A percentile compares a stretch with the other conserved stretches of the same genome.
phyloP scores from a whole-genome alignment of 495 filamentous ascomycete species.

The Talaromyces liani region DNA sequence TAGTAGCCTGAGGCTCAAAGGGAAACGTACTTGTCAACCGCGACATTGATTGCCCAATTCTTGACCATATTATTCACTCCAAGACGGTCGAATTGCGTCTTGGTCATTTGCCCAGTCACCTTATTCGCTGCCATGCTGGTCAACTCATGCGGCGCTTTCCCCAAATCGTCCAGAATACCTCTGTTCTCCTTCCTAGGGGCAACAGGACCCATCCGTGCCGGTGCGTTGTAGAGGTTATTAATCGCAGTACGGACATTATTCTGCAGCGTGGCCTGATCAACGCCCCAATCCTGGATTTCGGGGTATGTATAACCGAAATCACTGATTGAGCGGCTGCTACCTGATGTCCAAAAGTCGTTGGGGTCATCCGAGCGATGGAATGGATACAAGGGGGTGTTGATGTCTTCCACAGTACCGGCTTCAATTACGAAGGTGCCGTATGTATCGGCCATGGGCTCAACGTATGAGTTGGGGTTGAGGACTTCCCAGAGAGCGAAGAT shows the following conservation, averaged over 20 bases:
- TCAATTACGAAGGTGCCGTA: slow-evolving; percentile 16
- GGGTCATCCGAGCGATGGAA: slow-evolving; percentile 24
- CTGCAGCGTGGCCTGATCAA: slow-evolving; percentile 15
- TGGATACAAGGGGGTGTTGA: slow-evolving; percentile 18
- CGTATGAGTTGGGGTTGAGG: slow-evolving; percentile 22
- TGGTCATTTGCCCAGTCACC: slow-evolving; percentile 3
- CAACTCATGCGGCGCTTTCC: neutral
- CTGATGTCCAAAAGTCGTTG: slow-evolving; percentile 22
- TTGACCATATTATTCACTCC: slow-evolving; percentile 10
- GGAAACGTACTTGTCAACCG: slow-evolving; percentile 5
- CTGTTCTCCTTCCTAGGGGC: neutral
- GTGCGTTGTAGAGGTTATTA: slow-evolving; percentile 25
- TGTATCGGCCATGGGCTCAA: slow-evolving; percentile 14
- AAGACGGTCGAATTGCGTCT: neutral
- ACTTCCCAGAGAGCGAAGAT: slow-evolving; percentile 32
- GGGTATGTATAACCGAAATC: slow-evolving; percentile 43
- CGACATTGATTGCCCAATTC: slow-evolving; percentile 10
- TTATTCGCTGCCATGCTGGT: neutral
- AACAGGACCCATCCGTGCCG: neutral
- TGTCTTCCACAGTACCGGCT: slow-evolving; percentile 11
- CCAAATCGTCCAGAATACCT: neutral
- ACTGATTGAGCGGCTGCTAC: slow-evolving; percentile 17
- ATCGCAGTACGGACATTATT: slow-evolving; percentile 22
- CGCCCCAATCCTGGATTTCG: slow-evolving; percentile 32
- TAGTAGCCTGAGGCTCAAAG: neutral